phyloP scores from a whole-genome alignment of 148 eudicot species.

The Linanthus parryae region DNA sequence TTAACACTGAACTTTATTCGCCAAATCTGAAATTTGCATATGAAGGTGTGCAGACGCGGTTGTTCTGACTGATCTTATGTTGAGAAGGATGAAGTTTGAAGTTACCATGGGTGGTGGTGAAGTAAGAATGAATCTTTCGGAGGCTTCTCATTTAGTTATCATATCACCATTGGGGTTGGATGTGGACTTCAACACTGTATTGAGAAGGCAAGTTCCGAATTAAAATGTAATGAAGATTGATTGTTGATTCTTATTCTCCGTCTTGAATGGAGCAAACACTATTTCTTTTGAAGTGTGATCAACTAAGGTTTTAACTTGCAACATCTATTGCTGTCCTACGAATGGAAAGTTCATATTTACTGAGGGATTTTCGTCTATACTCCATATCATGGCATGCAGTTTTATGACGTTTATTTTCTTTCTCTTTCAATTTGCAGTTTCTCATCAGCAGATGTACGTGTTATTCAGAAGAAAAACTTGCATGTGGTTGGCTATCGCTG shows the following conservation, averaged over 20 bases:
- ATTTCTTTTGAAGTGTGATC: too few relatives aligned
- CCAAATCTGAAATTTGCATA: background rate
- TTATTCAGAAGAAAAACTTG: slow-evolving; percentile 40
- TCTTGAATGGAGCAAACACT: too few relatives aligned
- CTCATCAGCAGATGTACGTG: slow-evolving; percentile 42
- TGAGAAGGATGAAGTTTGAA: slow-evolving; percentile 71
- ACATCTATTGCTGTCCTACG: too few relatives aligned
- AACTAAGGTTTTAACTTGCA: too few relatives aligned
- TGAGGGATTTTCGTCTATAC: too few relatives aligned
- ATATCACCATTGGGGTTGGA: slow-evolving; percentile 34
- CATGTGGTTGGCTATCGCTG: slow-evolving; percentile 63
- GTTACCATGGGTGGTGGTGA: slow-evolving; percentile 71
- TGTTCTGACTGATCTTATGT: slow-evolving; percentile 28
- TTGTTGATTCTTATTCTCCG: too few relatives aligned
- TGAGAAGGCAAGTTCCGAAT: slow-evolving; percentile 40
- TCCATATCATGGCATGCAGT: too few relatives aligned
- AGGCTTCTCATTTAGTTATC: slow-evolving; percentile 70
- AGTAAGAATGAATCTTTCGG: slow-evolving; percentile 44
- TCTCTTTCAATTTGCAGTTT: slow-evolving; percentile 28
- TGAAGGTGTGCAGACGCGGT: slow-evolving; percentile 38
- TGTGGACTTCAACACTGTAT: slow-evolving; percentile 37
- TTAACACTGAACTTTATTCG: background rate
- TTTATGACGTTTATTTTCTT: slow-evolving; percentile 1
- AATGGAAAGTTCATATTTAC: too few relatives aligned
- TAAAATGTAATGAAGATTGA: too few relatives aligned